Evolutionary conservation across 2,329 filamentous ascomycete species (phyloP), one percentile per base, ranked within the genome.

Genomic region (Podosphaera aphanis): DNA sequence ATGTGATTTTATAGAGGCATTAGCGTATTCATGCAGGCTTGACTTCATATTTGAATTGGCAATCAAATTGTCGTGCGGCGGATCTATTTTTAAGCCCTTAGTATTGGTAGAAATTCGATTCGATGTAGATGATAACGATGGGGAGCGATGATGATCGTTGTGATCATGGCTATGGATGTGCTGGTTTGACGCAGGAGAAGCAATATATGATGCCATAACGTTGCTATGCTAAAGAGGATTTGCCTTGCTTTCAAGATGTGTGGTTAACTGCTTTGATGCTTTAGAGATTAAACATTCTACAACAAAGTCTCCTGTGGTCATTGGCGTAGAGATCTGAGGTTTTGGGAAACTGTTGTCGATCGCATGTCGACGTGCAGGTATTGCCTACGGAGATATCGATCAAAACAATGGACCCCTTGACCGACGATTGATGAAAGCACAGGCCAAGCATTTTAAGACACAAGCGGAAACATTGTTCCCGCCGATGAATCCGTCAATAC

Each of bases 121-220:
- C 41, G 41, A 27, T 15, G 51, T 52, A 47, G 62, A 61, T 42
- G 60, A 54, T 36, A 62, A 57, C 18, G 53, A 57, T 45, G 64
- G 62, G 3, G 55, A 56, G 50, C 61, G 61, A 11, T 57, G 53
- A 48, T 63, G 62, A 11, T 46, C 52, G 51, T 57, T 53, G 40
- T 50, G 46, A 41, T 48, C 47, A 44, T 59, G 57, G 39, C 51
- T 52, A 47, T 58, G 52, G 42, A 55, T 55, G 11, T 29, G 25
- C 33, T 58, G 55, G 36, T 57, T 53, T 27, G 58, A 57, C 35
- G 53, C 56, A 43, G 58, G 58, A 21, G 60, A 52, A 47, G 56
- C 55, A 52, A 59, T 59, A 33, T 57, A 54, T 38, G 58, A 59
- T 49, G 57, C 57, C 58, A 60, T 60, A 11, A 29, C 21, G 23